Base-by-base conservation (phyloP, 2,329 filamentous ascomycete species). In the Cryphonectria naterciae region DNA sequence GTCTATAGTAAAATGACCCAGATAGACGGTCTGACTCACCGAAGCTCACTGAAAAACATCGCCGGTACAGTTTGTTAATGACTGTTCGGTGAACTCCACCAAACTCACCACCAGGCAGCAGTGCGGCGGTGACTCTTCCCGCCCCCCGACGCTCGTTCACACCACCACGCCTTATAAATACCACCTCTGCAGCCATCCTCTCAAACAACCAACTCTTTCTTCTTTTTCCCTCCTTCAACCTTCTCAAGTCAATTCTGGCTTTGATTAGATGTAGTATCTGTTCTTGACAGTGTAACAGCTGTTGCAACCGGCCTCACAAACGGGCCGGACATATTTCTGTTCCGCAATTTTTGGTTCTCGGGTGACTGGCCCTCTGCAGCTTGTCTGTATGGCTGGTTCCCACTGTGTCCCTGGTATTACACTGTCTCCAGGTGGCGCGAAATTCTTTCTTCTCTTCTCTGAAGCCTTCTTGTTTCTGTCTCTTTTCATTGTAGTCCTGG, bases 231-330 rank as follows among this genome's bases (percentile, higher is more conserved):
- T 5, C 25, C n/a, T 68, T 28, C 49, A 61, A 63, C 25, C 67
- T 68, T 68, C 43, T 68, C 67, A 62, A 49, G 67, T 68, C 67
- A 39, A 41, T 3, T n/a, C 11, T 49, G 58, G 67, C 67, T 68
- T 19, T 62, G 67, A 68, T 68, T 62, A 63, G 67, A 68, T 68
- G 67, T 68, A 68, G 67, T 68, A 68, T 68, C 67, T 68, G 67
- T 68, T 68, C 67, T 68, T 68, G 19, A 52, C 58, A 68, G 67
- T 62, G 67, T 68, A 49, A 68, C 58, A 68, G 32, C 67, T 63
- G 67, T 62, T 63, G 17, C 32, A 13, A 39, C 58, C 35, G 58
- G 32, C 63, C 39, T 65, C 63, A 46, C 17, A 41, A 64, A 46
- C 43, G 37, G 41, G 41, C n/a, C 39, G 41, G 39, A 17, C 17